Conservation (phyloP, 257 asterid genomes). For the Solanum phureja region DNA sequence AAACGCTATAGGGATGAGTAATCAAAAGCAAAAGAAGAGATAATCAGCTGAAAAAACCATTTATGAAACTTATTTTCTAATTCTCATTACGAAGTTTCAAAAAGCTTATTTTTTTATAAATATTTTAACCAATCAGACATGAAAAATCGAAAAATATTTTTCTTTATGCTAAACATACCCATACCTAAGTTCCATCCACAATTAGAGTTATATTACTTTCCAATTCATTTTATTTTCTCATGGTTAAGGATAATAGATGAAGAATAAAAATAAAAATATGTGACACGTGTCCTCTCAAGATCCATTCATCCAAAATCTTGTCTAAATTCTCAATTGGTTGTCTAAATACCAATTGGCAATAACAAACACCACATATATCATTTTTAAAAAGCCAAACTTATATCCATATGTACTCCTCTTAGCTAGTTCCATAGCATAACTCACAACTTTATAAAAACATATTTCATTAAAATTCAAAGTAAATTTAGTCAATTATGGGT, state of each 20-base stretch:
- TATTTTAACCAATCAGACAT: too few relatives aligned
- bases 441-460: background rate
- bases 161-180: background rate
- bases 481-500: conserved; percentile 34
- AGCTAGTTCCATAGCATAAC: background rate
- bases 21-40: too few relatives aligned
- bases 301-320: background rate
- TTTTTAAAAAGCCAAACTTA: conserved; percentile 8
- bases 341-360: background rate
- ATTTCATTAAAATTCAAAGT: background rate
- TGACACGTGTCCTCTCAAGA: background rate
- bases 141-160: background rate
- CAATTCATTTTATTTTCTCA: background rate
- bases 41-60: too few relatives aligned
- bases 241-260: background rate
- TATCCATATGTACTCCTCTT: background rate
- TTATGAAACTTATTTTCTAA: background rate
- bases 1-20: too few relatives aligned
- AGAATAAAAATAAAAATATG: background rate
- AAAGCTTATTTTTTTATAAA: too few relatives aligned
- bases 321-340: background rate
- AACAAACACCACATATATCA: conserved; percentile 11
- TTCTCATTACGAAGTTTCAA: too few relatives aligned
- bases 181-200: background rate
- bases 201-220: background rate